phyloP scores from a whole-genome alignment of 148 eudicot genomes.

The Heliosperma pusillum region DNA sequence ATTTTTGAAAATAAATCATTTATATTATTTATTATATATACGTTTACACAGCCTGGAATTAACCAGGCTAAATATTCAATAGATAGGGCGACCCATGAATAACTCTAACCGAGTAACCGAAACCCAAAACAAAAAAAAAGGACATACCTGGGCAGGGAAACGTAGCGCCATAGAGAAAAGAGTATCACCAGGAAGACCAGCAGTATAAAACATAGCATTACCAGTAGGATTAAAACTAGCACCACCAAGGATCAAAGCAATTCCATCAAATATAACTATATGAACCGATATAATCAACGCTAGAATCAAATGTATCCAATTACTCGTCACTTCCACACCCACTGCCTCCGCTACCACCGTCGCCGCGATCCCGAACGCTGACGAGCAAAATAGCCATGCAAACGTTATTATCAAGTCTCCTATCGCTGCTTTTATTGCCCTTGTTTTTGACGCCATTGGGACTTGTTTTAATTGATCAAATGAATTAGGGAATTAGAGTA shows the following conservation, averaged over 20 bases:
- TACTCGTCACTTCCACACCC: conserved; percentile 15
- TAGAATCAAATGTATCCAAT: conserved; percentile 16
- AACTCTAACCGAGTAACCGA: too few relatives aligned
- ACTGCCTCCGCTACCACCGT: conserved; percentile 7
- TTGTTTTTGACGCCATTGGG: background rate
- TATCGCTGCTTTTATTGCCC: conserved; percentile 7
- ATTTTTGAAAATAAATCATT: too few relatives aligned
- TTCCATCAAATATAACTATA: conserved; percentile 24
- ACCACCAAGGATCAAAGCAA: conserved; percentile 34
- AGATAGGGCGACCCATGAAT: too few relatives aligned
- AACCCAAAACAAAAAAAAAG: background rate
- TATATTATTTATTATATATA: too few relatives aligned
- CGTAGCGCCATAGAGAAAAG: conserved; percentile 36
- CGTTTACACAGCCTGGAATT: too few relatives aligned
- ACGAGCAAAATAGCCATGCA: conserved; percentile 29
- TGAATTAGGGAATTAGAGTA: background rate
- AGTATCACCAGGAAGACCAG: conserved; percentile 31
- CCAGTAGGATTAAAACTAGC: conserved; percentile 42
- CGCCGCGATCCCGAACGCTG: conserved; percentile 21
- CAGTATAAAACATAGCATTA: conserved; percentile 34
- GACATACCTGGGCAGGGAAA: conserved; percentile 39
- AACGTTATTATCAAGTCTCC: conserved; percentile 21
- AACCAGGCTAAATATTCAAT: too few relatives aligned
- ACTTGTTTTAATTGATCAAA: background rate
- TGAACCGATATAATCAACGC: conserved; percentile 7